Evolutionary conservation across 768 basidiomycete species (phyloP), one percentile per base, ranked within the genome.

Genomic region (Termitomyces sp.): DNA sequence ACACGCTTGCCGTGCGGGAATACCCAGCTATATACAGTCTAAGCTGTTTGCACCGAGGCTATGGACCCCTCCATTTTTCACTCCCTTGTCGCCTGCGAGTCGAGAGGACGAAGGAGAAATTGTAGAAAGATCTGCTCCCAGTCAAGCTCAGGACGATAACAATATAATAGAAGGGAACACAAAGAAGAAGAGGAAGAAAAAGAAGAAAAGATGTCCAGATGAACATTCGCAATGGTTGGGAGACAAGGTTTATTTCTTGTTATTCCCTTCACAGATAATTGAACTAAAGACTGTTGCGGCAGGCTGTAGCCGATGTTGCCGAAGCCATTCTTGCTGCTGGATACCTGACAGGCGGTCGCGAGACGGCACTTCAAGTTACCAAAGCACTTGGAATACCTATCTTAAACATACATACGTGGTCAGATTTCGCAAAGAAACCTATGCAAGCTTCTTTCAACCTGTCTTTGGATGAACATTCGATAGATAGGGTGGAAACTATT

Each of bases 321-420:
- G 93, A 95, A 71, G 90, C 93, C 4, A 84, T 94, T 60, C 84
- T 93, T 30, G 93, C 88, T 36, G 92, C 91, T 18, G 90, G 88
- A 5, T 93, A 86, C 68, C 75, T 89, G 48, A 83, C 87, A 26
- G 87, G 88, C 12, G 92, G 91, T 55, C 76, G 79, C 51, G 87
- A 89, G 55, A 70, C 73, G 20, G 92, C 87, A 6, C 78, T 92
- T 49, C 79, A 79, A 60, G 82, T 79, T 26, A 79, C 82, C 46
- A 90, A 88, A 67, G 79, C 79, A 26, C 74, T 95, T 65, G 79
- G 82, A 54, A 73, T 94, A 40, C 84, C 86, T 1, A 73, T 92
- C n/a, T 79, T 81, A 3, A 74, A 79, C 63, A 73, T 91, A 56
- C 81, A 83, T 58, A 77, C 77, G 32, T 93, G 90, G 90, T 79